A percentile compares a stretch with the other conserved stretches of the same genome.
Conservation (phyloP, 345 rosid species). For the Populus pruinosa region DNA sequence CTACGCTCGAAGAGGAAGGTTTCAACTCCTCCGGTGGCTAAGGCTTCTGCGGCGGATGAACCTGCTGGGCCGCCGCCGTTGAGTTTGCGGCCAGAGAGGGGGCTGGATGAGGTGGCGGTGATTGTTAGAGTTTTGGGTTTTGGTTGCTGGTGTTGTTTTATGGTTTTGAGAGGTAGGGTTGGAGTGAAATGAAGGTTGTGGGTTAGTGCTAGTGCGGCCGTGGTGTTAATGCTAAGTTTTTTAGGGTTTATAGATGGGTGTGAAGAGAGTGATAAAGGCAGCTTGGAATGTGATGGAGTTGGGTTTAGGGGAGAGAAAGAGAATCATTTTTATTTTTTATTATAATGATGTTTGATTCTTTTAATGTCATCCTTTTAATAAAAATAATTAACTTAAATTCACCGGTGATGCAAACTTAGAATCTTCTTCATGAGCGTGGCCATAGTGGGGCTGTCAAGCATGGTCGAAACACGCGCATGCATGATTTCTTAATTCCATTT, state of each 20-base stretch:
- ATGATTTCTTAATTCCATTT: too few species aligned
- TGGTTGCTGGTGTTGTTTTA: not conserved
- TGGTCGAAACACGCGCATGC: too few species aligned
- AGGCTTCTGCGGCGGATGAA: conserved; percentile 56
- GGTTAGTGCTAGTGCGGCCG: not conserved
- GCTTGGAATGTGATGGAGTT: not conserved
- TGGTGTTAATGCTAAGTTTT: not conserved
- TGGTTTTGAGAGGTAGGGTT: conserved; percentile 15
- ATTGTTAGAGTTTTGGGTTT: conserved; percentile 15
- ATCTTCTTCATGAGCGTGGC: too few species aligned
- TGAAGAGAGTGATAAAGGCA: not conserved
- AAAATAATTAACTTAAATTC: too few species aligned
- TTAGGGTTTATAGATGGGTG: not conserved
- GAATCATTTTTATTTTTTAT: not conserved
- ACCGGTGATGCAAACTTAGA: too few species aligned
- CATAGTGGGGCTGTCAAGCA: too few species aligned
- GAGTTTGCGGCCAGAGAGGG: conserved; percentile 41
- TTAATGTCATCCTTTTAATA: too few species aligned
- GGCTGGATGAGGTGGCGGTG: conserved; percentile 14
- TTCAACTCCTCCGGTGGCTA: conserved; percentile 53
- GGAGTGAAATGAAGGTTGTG: not conserved
- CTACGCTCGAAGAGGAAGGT: conserved; percentile 65
- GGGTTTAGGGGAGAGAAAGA: not conserved
- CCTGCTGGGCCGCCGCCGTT: conserved; percentile 67
- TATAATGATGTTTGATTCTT: too few species aligned